A percentile compares a stretch with the other conserved stretches of the same genome.
Conservation (phyloP, 768 basidiomycete species). For the Kondoa subrosea region DNA sequence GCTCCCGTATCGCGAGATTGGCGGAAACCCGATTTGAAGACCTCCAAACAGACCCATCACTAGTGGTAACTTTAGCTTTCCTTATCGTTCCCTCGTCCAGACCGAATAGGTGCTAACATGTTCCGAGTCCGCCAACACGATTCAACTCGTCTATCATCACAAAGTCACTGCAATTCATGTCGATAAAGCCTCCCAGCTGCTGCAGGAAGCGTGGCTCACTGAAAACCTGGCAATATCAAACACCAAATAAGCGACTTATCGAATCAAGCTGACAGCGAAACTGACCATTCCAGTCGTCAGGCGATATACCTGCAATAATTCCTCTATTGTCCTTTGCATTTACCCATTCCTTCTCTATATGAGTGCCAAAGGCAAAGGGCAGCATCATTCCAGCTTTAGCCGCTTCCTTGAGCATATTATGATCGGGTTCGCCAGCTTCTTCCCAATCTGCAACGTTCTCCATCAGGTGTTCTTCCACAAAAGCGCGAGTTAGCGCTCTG, state of each 20-base stretch:
- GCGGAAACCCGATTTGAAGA: background rate
- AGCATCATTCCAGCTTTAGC: constrained; percentile 38
- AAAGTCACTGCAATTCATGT: background rate
- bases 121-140: background rate
- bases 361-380: constrained; percentile 82
- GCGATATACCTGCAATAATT: constrained; percentile 44
- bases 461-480: constrained; percentile 19
- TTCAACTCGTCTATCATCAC: background rate
- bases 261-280: background rate
- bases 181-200: background rate
- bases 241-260: background rate
- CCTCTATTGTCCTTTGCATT: constrained; percentile 44
- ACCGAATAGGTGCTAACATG: background rate
- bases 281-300: constrained; percentile 38
- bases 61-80: background rate
- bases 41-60: constrained; percentile 10
- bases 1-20: constrained; percentile 22
- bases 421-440: constrained; percentile 20
- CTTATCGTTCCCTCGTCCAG: background rate
- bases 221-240: constrained; percentile 14
- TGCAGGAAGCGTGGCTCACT: constrained; percentile 1
- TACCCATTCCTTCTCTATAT: constrained; percentile 68
- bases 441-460: constrained; percentile 26
- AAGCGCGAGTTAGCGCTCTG: constrained; percentile 6
- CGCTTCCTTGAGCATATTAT: constrained; percentile 5